Base-by-base conservation (phyloP, 139 green algal genomes). In the Chlamydomonas applanata region DNA sequence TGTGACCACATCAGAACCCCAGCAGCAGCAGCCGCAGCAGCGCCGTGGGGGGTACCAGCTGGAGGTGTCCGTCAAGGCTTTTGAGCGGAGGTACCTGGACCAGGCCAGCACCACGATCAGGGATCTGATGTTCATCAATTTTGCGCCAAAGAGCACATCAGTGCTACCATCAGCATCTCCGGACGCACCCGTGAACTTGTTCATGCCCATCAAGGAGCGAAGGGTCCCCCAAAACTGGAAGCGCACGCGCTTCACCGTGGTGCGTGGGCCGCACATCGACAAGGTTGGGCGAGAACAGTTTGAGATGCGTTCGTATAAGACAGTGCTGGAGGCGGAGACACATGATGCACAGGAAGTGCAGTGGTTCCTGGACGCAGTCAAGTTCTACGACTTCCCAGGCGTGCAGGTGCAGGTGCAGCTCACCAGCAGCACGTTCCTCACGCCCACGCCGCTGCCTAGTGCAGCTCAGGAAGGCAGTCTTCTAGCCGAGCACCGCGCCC, bases 221-320 rank as follows among this genome's bases (percentile, higher is more conserved):
- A 9, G 14, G 7, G 52, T 79, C 29, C 44, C 9, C 16, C 9
- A 73, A 29, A 68, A 77, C 59, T 76, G 60, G 69, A 68, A 69
- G 69, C 63, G 27, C 3, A 70, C 44, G 4, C 69, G 69, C n/a
- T 76, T 77, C 69, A 73, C 76, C 14, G 11, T 77, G 19, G 45
- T 77, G 24, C n/a, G 67, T 3, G 73, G 76, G 13, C 81, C 81
- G n/a, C 69, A 79, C 68, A 78, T 86, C 13, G 81, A 86, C 81
- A 86, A 86, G 69, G 66, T 45, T 22, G 81, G 81, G 24, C 78
- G 72, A 72, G 81, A 86, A 72, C 76, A 82, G 45, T 86, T 86
- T 66, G 81, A 86, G 53, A 72, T 33, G 61, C 81, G 81, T 25
- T 49, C 74, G 60, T 86, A 86, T 68, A 81, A 82, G 54, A 52